Evolutionary conservation across 768 basidiomycete genomes (phyloP).

Genomic region (Pisolithus marmoratus): DNA sequence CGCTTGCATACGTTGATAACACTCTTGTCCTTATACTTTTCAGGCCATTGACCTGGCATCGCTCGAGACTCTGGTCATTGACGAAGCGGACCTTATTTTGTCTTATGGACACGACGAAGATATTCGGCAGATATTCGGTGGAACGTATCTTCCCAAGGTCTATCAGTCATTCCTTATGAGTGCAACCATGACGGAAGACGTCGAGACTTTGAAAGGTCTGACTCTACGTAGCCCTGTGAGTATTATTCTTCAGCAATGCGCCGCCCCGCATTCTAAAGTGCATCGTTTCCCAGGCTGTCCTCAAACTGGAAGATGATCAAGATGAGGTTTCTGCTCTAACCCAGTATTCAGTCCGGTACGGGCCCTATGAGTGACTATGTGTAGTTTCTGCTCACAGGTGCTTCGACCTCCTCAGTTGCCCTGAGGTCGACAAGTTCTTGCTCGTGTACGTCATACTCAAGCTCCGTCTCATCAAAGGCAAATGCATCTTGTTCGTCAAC

Average conservation of each 20-base stretch:
- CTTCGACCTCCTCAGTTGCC: slow-evolving; percentile 48
- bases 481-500: slow-evolving; percentile 96
- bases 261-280: not conserved
- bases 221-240: slow-evolving; percentile 82
- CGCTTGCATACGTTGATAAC: slow-evolving; percentile 6
- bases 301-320: slow-evolving; percentile 84
- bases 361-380: slow-evolving; percentile 1
- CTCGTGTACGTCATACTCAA: slow-evolving; percentile 95
- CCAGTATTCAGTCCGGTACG: slow-evolving; percentile 78
- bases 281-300: slow-evolving; percentile 55
- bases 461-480: slow-evolving; percentile 91
- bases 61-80: slow-evolving; percentile 86
- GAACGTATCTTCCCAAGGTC: slow-evolving; percentile 68
- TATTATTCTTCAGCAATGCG: slow-evolving; percentile 2
- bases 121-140: slow-evolving; percentile 64
- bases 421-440: slow-evolving; percentile 96
- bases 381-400: not conserved
- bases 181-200: slow-evolving; percentile 96
- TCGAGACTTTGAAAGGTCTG: slow-evolving; percentile 85
- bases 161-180: slow-evolving; percentile 95
- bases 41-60: slow-evolving; percentile 60
- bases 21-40: not conserved
- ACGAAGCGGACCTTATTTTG: slow-evolving; percentile 95
- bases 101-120: slow-evolving; percentile 97
- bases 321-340: slow-evolving; percentile 76